Evolutionary conservation across 768 basidiomycete genomes (phyloP), one percentile per base, ranked within the genome.

Genomic region (Botryobasidium botryosum): DNA sequence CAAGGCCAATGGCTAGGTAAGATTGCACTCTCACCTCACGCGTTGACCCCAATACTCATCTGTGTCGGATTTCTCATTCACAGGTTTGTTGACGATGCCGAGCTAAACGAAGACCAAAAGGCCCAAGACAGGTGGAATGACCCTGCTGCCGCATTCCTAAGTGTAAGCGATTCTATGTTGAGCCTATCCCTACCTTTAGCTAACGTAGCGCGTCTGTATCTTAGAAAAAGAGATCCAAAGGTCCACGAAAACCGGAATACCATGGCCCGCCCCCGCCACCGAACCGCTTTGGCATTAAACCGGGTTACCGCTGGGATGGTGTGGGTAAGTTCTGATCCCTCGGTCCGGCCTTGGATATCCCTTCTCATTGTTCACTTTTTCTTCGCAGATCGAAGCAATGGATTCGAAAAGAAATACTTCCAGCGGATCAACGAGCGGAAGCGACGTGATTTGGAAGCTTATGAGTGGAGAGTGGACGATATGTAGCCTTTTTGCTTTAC

Each of bases 281-380:
- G 6, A 97, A 99, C 63, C 77, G 94, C 5, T 97, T 92, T 59
- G 80, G 81, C 20, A 96, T 99, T 51, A 80, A 73, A 51, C 94
- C 94, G 21, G 94, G 94, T 1, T 87, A 90, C 59, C 70, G 92
- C 57, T 99, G 94, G 94, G 94, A 99, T 59, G 94, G 94, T 24
- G 94, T 97, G 51, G 91, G 91, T 87, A 51, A 53, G 55, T 63
- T 20, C 10, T 12, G 8, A n/a, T 20, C 12, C 8, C 10, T 39
- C 23, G 10, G 8, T 25, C 3, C 17, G 23, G 4, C 21, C 21
- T 13, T n/a, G n/a, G n/a, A n/a, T n/a, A n/a, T n/a, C 8, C 7
- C 13, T 41, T 5, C 26, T 18, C 36, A 24, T n/a, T 25, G 17
- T 7, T 35, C 32, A 20, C 24, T 41, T 18, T 26, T 44, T 27